Conservation (phyloP, 192 early-diverging fungal genomes). For the Entrophospora sp. region DNA sequence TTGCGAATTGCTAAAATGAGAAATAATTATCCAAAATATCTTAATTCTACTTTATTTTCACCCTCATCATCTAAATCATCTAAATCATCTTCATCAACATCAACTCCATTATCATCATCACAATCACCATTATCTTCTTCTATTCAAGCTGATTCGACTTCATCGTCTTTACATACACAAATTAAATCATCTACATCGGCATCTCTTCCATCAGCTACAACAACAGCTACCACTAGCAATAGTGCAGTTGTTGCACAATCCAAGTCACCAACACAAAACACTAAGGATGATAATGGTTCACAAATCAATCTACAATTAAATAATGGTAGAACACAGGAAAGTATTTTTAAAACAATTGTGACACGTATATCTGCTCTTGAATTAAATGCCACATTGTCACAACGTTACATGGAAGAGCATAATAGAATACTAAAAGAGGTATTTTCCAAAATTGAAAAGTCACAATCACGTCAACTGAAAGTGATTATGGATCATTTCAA, state of each 20-base stretch:
- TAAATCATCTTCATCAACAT: too few species aligned
- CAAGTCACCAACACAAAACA: conserved; percentile 6
- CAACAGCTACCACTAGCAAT: conserved; percentile 16
- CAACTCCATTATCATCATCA: too few species aligned
- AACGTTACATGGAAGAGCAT: conserved; percentile 71
- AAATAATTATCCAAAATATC: too few species aligned
- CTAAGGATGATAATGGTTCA: conserved; percentile 7
- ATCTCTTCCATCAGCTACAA: conserved; percentile 11
- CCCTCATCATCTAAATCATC: too few species aligned
- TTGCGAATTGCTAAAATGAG: too few species aligned
- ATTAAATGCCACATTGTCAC: conserved; percentile 65
- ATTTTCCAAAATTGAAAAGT: conserved; percentile 38
- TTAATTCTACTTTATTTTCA: too few species aligned
- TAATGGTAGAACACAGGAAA: conserved; percentile 49
- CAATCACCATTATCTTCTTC: too few species aligned
- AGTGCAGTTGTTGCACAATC: conserved; percentile 13
- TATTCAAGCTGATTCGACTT: too few species aligned
- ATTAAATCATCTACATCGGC: too few species aligned
- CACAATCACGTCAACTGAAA: not conserved
- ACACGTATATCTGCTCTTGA: conserved; percentile 74
- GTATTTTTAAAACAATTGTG: conserved; percentile 83
- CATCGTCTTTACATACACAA: too few species aligned
- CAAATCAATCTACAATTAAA: not conserved
- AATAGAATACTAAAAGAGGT: conserved; percentile 56
- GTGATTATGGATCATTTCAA: not conserved